These are phyloP conservation scores for Syzygium oleosum DNA, from an alignment of 345 rosid genomes.

Conservation along the genomic window DNA sequence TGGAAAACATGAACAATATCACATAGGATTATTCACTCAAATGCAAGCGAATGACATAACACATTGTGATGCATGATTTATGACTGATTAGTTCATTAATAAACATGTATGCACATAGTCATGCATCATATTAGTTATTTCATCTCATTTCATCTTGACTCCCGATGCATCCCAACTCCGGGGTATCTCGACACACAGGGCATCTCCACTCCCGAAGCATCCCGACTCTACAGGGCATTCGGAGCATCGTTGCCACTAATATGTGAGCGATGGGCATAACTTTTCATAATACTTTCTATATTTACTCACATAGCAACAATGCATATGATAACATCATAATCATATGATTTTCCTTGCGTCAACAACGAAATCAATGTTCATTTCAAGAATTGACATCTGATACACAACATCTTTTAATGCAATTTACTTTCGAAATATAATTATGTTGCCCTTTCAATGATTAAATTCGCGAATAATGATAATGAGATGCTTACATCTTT, in stretches of 20 bases:
- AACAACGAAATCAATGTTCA: background rate
- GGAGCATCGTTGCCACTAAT: background rate
- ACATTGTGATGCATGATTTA: too few relatives aligned
- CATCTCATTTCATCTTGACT: background rate
- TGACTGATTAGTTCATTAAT: too few relatives aligned
- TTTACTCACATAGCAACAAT: background rate
- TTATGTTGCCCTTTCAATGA: background rate
- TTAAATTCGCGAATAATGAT: background rate
- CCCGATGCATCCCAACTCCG: background rate
- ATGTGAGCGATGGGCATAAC: background rate
- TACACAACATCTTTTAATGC: background rate
- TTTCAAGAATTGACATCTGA: background rate
- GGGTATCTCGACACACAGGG: accelerated
- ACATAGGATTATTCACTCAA: too few relatives aligned
- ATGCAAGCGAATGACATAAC: too few relatives aligned
- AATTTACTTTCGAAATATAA: background rate
- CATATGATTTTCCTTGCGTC: background rate
- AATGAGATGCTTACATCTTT: background rate
- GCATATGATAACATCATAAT: background rate
- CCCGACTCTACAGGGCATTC: background rate
- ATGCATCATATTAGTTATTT: too few relatives aligned
- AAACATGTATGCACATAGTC: too few relatives aligned
- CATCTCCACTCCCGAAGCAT: background rate
- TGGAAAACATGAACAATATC: too few relatives aligned
- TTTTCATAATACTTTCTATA: too few relatives aligned